Percentiles rank a stretch among this genome's conserved stretches.
These are phyloP conservation scores for Suillus clintonianus DNA, from an alignment of 768 basidiomycete species.

Conservation along the genomic window DNA sequence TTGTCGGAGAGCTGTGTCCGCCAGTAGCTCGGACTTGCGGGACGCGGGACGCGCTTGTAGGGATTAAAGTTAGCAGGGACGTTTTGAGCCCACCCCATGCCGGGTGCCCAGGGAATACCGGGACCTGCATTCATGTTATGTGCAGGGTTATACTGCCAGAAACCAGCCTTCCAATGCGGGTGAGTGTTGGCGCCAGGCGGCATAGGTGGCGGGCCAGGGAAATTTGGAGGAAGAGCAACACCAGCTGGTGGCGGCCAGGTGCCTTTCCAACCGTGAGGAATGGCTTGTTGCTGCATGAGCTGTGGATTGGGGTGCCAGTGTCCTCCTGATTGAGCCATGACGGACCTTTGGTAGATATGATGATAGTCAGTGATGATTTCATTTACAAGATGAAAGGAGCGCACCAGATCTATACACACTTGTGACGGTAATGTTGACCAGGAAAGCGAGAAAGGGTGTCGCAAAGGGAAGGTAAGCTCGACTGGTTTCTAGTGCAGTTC, in stretches of 20 bases:
- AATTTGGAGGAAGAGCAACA: constrained; percentile 33
- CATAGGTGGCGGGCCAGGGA: constrained; percentile 54
- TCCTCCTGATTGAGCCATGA: constrained; percentile 1
- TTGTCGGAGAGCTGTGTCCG: constrained; percentile 59
- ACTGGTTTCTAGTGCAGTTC: not conserved
- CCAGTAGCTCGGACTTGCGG: constrained; percentile 67
- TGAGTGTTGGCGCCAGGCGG: constrained; percentile 50
- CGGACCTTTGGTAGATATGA: not conserved
- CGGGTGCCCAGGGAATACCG: constrained; percentile 32
- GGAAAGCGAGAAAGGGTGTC: not conserved
- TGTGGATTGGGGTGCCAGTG: constrained; percentile 35
- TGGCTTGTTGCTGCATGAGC: constrained; percentile 27
- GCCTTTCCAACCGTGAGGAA: constrained; percentile 36
- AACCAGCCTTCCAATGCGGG: constrained; percentile 50
- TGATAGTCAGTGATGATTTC: not conserved
- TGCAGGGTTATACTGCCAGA: constrained; percentile 53
- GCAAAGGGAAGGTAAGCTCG: not conserved
- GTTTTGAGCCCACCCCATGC: constrained; percentile 22
- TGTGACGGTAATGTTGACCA: not conserved
- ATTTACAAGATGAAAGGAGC: not conserved
- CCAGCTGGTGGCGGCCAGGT: constrained; percentile 36
- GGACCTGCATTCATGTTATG: constrained; percentile 25
- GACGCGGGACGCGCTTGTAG: constrained; percentile 62
- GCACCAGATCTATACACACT: not conserved
- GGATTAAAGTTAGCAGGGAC: constrained; percentile 49